Conservation (phyloP, 805 yeast genomes). For the Candida ponderosae region DNA sequence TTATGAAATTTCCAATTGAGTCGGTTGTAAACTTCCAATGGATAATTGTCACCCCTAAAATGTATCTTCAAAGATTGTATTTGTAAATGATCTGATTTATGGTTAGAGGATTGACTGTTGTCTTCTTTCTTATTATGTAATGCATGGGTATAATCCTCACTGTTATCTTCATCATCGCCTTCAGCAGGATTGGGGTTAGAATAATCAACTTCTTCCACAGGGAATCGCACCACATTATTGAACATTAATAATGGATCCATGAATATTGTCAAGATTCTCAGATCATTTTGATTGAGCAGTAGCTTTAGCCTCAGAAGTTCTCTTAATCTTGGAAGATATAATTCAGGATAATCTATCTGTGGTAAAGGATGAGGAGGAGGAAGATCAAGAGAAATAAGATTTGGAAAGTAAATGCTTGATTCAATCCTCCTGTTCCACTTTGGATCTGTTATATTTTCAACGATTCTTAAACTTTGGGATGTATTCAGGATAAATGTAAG, state of each 20-base stretch:
- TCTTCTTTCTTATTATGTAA: too few species aligned
- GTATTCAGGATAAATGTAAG: conserved; percentile 19
- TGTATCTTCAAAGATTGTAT: conserved; percentile 30
- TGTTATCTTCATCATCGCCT: too few species aligned
- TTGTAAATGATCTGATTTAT: conserved; percentile 19
- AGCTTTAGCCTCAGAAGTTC: conserved; percentile 20
- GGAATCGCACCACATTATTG: conserved; percentile 20
- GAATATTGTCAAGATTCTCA: conserved; percentile 23
- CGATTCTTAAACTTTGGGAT: conserved; percentile 22
- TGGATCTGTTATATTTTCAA: conserved; percentile 35
- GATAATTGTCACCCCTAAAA: conserved; percentile 32
- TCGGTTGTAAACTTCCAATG: conserved; percentile 19
- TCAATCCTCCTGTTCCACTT: conserved; percentile 26
- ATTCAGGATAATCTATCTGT: conserved; percentile 17
- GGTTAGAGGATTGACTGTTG: too few species aligned
- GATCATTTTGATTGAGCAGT: conserved; percentile 20
- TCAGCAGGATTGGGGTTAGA: too few species aligned
- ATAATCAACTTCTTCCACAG: conserved; percentile 8
- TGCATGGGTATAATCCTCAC: too few species aligned
- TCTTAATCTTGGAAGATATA: conserved; percentile 24
- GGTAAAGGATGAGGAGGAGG: conserved; percentile 29
- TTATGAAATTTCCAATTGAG: conserved; percentile 13
- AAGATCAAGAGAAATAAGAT: conserved; percentile 14
- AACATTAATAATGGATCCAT: conserved; percentile 31
- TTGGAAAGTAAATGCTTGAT: conserved; percentile 16